A percentile compares a stretch with the other conserved stretches of the same genome.
Evolutionary conservation across 2,329 filamentous ascomycete species (phyloP).

Genomic region (Talaromyces piceae): DNA sequence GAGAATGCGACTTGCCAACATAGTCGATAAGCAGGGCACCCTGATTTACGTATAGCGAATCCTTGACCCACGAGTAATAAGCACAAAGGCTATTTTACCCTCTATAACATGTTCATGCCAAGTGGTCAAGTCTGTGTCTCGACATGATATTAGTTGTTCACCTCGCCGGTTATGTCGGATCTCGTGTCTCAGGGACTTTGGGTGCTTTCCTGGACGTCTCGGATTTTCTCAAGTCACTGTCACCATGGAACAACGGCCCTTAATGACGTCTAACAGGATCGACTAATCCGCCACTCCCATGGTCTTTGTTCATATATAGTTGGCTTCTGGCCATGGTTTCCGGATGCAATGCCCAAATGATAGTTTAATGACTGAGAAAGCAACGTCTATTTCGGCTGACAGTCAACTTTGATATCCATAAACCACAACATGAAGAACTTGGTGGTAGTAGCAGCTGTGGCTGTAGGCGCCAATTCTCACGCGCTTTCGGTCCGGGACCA

Average conservation of each 20-base stretch:
- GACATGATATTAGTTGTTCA: not conserved
- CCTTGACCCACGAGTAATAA: too few relatives aligned
- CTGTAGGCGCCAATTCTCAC: constrained; percentile 37
- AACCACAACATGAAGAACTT: constrained; percentile 13
- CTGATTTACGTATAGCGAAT: too few relatives aligned
- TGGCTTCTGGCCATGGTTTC: not conserved
- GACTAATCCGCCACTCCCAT: not conserved
- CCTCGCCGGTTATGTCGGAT: not conserved
- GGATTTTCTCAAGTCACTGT: too few relatives aligned
- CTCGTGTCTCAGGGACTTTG: not conserved
- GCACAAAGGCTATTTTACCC: too few relatives aligned
- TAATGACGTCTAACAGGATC: not conserved
- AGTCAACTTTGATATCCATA: not conserved
- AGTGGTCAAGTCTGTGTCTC: too few relatives aligned
- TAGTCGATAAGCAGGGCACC: too few relatives aligned
- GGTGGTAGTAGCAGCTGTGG: constrained; percentile 31
- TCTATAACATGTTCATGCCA: too few relatives aligned
- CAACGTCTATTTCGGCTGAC: not conserved
- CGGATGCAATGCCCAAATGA: not conserved
- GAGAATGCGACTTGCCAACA: too few relatives aligned
- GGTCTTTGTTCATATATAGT: not conserved
- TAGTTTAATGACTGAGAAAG: not conserved
- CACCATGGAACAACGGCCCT: not conserved
- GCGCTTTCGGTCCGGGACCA: constrained; percentile 33
- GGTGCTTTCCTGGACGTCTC: not conserved